Conservation (phyloP, 1,284 basidiomycete species). For the Irpex sp. region DNA sequence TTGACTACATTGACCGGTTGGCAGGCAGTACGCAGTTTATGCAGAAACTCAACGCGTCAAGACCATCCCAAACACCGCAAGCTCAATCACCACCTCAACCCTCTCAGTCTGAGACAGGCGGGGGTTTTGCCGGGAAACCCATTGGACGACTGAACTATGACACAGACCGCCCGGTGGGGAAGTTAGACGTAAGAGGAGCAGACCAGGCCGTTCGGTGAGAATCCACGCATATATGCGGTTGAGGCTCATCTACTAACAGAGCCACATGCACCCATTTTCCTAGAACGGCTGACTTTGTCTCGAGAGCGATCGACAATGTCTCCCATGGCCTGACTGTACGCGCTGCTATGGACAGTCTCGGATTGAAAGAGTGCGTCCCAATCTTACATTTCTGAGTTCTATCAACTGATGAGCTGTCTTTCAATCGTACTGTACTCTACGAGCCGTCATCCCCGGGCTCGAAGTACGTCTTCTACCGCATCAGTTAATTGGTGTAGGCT, state of each 20-base stretch:
- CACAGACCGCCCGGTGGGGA: slow-evolving; percentile 9
- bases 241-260: too few species aligned
- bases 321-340: slow-evolving; percentile 48
- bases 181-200: slow-evolving; percentile 20
- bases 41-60: neutral
- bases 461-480: slow-evolving; percentile 64
- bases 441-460: slow-evolving; percentile 56
- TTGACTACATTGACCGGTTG: neutral
- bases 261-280: neutral
- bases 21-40: neutral
- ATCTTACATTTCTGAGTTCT: too few species aligned
- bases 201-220: slow-evolving; percentile 20
- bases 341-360: slow-evolving; percentile 47
- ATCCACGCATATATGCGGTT: too few species aligned
- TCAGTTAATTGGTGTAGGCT: slow-evolving; percentile 70
- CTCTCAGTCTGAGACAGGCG: neutral
- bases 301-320: slow-evolving; percentile 50
- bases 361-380: slow-evolving; percentile 38
- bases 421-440: slow-evolving; percentile 31
- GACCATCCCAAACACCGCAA: neutral
- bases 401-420: too few species aligned
- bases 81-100: neutral
- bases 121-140: neutral
- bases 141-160: slow-evolving; percentile 10
- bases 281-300: slow-evolving; percentile 60